phyloP scores from a whole-genome alignment of 2,329 filamentous ascomycete genomes.

The Ilyonectria robusta region DNA sequence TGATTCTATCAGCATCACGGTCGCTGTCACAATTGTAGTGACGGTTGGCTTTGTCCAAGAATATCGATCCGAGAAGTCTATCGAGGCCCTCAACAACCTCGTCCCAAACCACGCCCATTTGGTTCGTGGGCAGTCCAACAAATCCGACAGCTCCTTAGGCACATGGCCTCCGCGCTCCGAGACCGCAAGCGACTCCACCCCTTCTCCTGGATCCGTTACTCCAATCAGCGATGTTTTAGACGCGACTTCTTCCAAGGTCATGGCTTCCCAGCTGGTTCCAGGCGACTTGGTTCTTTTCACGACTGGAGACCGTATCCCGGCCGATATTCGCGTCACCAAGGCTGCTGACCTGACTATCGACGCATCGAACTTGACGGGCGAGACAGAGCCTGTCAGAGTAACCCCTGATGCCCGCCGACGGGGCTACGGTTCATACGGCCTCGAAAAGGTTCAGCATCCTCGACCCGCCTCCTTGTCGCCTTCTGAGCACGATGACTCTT shows the following conservation, averaged over 20 bases:
- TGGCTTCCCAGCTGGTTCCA: constrained; percentile 88
- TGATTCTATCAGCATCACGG: constrained; percentile 94
- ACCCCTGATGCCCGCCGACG: constrained; percentile 70
- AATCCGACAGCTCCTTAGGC: constrained; percentile 45
- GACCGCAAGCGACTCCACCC: constrained; percentile 60
- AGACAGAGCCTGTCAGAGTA: constrained; percentile 93
- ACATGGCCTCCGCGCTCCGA: constrained; percentile 64
- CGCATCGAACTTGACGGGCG: constrained; percentile 95
- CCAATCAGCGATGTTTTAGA: constrained; percentile 76
- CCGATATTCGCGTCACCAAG: constrained; percentile 93
- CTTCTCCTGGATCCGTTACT: constrained; percentile 65
- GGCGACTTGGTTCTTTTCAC: constrained; percentile 95
- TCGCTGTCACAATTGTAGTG: constrained; percentile 97
- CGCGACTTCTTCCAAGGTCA: constrained; percentile 84
- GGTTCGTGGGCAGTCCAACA: constrained; percentile 74
- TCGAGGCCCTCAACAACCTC: constrained; percentile 93
- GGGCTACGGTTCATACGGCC: constrained; percentile 46
- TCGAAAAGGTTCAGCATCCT: constrained; percentile 48
- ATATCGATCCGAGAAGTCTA: constrained; percentile 96
- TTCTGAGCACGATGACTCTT: constrained; percentile 69
- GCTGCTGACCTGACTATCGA: constrained; percentile 93
- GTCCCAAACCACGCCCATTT: constrained; percentile 97
- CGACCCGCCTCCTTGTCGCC: constrained; percentile 59
- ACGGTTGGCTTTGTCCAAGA: constrained; percentile 97
- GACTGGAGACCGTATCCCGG: constrained; percentile 95